Evolutionary conservation across 495 filamentous ascomycete genomes (phyloP), one percentile per base, ranked within the genome.

Genomic region (Parmelia sp.): DNA sequence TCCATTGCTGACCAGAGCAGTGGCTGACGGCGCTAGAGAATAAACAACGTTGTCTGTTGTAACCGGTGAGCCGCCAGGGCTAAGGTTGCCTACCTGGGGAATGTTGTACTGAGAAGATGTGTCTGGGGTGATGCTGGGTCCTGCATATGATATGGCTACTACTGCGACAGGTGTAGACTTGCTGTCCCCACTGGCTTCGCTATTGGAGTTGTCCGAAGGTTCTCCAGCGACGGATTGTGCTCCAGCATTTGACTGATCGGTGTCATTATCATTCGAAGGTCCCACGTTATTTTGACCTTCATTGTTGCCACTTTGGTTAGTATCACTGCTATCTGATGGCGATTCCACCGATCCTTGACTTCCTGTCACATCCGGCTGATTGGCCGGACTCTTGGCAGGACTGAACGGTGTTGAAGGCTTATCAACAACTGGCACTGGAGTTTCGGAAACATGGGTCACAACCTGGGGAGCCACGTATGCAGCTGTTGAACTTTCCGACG

Each of bases 131-230:
- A 55, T 55, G 29, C 51, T 55, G 7, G 29, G 21, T 55, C 51
- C 51, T 33, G 51, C 51, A n/a, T 33, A 55, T 21, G 51, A 55
- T 55, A 55, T 55, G 6, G 14, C 51, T 21, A 55, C 51, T 33
- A 15, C 29, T 55, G 17, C 27, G 7, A 10, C 51, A 21, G 51
- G 17, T 33, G n/a, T 15, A 7, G 51, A 17, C 3, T 35, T 19
- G 29, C 1, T 55, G 21, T 55, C 29, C 15, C 51, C 17, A 19
- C 14, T 55, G 51, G 7, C 29, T 55, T 15, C 29, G 29, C 51
- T 8, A 33, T 55, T n/a, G 3, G 3, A 4, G 7, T 35, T 55
- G 7, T 55, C 17, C 33, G 51, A 33, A 33, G 27, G 0, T 33
- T 15, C 0, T 21, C 51, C 51, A 55, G 51, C 27, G 49, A 17